These are phyloP conservation scores for Otatea glauca DNA, from an alignment of 176 grass and related monocot genomes.

Conservation along the genomic window DNA sequence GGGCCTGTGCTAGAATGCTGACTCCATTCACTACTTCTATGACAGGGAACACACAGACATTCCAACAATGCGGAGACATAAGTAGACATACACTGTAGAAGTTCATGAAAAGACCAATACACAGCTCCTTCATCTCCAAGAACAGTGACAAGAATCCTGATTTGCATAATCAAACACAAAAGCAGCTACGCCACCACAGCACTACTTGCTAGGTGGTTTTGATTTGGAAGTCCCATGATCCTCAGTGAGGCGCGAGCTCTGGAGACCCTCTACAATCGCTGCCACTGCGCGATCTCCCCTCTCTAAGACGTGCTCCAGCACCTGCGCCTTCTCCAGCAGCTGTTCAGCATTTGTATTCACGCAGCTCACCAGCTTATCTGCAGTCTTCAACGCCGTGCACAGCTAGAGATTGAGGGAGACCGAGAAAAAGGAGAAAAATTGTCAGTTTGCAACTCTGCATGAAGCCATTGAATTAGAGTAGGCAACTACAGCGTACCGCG, in stretches of 20 bases:
- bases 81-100: background rate
- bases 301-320: slow-evolving; percentile 37
- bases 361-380: slow-evolving; percentile 47
- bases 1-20: background rate
- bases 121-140: background rate
- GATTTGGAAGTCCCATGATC: background rate
- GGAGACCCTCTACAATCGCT: slow-evolving; percentile 33
- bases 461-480: background rate
- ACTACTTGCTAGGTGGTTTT: slow-evolving; percentile 42
- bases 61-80: background rate
- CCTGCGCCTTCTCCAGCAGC: slow-evolving; percentile 44
- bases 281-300: slow-evolving; percentile 2
- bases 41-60: background rate
- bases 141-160: background rate
- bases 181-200: background rate
- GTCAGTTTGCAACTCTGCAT: slow-evolving; percentile 28
- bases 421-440: background rate
- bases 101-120: background rate
- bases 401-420: slow-evolving; percentile 12
- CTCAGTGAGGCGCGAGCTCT: background rate
- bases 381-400: slow-evolving; percentile 38
- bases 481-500: background rate
- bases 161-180: slow-evolving; percentile 17
- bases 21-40: background rate
- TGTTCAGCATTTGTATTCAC: slow-evolving; percentile 20